Evolutionary conservation across 192 early-diverging fungal species (phyloP).

Genomic region (Backusella parvicylindrica): DNA sequence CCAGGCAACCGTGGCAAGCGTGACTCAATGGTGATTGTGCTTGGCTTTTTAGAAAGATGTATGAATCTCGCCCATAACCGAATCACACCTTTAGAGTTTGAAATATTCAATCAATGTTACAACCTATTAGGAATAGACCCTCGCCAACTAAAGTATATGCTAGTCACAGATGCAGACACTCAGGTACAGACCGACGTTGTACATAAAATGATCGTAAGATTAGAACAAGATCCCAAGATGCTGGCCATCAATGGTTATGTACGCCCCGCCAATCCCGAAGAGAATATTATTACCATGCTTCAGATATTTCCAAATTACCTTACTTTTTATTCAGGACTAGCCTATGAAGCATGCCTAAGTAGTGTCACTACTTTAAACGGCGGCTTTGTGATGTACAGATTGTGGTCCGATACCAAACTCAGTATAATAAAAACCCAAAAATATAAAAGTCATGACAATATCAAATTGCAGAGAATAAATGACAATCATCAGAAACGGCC

Average conservation of each 20-base stretch:
- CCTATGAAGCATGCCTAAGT: constrained; percentile 64
- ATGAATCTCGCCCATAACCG: constrained; percentile 54
- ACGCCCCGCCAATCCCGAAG: constrained; percentile 60
- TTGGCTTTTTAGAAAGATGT: constrained; percentile 79
- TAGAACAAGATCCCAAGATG: constrained; percentile 54
- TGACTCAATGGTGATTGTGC: constrained; percentile 82
- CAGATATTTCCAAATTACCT: constrained; percentile 69
- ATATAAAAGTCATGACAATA: neutral
- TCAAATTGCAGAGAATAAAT: neutral
- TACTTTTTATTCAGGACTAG: constrained; percentile 57
- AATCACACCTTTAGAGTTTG: constrained; percentile 66
- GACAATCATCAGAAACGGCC: neutral
- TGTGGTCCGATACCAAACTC: constrained; percentile 50
- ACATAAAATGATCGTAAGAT: constrained; percentile 44
- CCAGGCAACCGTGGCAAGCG: constrained; percentile 82
- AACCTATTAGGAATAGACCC: constrained; percentile 61
- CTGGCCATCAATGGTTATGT: constrained; percentile 67
- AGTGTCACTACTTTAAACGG: constrained; percentile 61
- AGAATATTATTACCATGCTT: constrained; percentile 62
- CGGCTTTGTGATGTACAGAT: constrained; percentile 67
- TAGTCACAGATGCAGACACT: constrained; percentile 67
- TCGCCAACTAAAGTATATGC: constrained; percentile 59
- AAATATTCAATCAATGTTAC: constrained; percentile 64
- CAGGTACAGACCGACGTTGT: constrained; percentile 56
- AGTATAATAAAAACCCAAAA: constrained; percentile 11